phyloP scores from a whole-genome alignment of 2,329 filamentous ascomycete genomes.

The Penicillium sp. region DNA sequence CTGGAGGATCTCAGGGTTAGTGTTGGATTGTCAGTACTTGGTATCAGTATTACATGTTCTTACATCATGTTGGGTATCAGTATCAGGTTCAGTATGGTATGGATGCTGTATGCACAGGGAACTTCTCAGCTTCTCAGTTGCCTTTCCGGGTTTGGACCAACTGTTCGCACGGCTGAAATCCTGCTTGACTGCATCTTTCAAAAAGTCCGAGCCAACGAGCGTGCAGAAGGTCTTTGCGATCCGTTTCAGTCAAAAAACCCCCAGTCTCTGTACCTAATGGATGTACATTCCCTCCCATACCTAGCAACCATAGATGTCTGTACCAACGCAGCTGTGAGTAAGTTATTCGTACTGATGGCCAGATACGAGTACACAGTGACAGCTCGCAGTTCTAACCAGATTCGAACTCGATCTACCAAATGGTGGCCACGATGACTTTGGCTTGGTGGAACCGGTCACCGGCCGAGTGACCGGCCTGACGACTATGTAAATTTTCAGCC shows the following conservation, averaged over 20 bases:
- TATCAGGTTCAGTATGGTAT: neutral
- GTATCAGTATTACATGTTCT: neutral
- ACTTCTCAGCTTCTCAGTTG: neutral
- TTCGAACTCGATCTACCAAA: neutral
- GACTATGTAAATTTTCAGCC: conserved; percentile 1
- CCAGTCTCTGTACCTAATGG: too few relatives aligned
- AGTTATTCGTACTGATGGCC: neutral
- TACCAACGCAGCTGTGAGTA: neutral
- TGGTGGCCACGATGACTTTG: neutral
- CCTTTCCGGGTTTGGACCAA: neutral
- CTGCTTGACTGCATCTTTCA: neutral
- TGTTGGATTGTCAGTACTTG: neutral
- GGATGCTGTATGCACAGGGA: too few relatives aligned
- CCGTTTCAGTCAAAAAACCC: neutral
- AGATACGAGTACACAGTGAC: neutral
- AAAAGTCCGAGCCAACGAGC: conserved; percentile 1
- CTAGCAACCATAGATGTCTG: neutral
- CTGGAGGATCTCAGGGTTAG: neutral
- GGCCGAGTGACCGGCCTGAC: neutral
- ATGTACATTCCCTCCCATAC: too few relatives aligned
- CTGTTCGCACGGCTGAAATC: neutral
- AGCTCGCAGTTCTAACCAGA: neutral
- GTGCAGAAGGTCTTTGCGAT: neutral
- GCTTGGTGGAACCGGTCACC: neutral
- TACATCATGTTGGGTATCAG: neutral